These are phyloP conservation scores for Alternaria triticimaculans DNA, from an alignment of 2,329 filamentous ascomycete genomes.

Conservation along the genomic window DNA sequence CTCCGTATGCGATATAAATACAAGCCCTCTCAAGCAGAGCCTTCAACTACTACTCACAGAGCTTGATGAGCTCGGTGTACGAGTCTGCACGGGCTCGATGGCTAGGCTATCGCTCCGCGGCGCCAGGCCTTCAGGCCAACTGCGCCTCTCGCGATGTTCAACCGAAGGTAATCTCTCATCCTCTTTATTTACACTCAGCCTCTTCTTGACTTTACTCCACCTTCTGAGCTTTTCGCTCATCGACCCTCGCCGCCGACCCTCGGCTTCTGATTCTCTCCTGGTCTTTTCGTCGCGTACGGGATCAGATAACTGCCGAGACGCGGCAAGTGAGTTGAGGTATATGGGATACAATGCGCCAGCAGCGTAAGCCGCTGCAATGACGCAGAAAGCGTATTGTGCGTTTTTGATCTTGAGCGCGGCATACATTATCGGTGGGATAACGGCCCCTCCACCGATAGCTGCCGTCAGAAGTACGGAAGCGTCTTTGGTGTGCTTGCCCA, in stretches of 20 bases:
- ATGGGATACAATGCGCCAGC: slow-evolving; percentile 61
- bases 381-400: slow-evolving; percentile 58
- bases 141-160: slow-evolving; percentile 41
- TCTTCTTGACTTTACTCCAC: slow-evolving; percentile 33
- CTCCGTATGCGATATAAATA: background rate
- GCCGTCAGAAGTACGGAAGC: slow-evolving; percentile 61
- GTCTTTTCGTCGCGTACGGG: slow-evolving; percentile 50
- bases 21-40: background rate
- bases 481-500: slow-evolving; percentile 64
- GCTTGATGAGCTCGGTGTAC: slow-evolving; percentile 14
- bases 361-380: slow-evolving; percentile 60
- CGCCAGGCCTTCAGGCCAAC: slow-evolving; percentile 39
- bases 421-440: slow-evolving; percentile 63
- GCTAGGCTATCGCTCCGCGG: slow-evolving; percentile 19
- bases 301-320: slow-evolving; percentile 59
- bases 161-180: slow-evolving; percentile 32
- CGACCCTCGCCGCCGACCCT: slow-evolving; percentile 30
- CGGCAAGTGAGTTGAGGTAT: slow-evolving; percentile 58
- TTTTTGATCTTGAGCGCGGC: slow-evolving; percentile 51
- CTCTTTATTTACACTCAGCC: slow-evolving; percentile 27
- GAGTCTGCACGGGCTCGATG: slow-evolving; percentile 18
- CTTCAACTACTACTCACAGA: slow-evolving; percentile 5
- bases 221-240: slow-evolving; percentile 23
- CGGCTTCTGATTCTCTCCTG: slow-evolving; percentile 30
- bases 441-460: slow-evolving; percentile 61